Conservation (phyloP, 805 yeast genomes). For the Candida nemodendra region DNA sequence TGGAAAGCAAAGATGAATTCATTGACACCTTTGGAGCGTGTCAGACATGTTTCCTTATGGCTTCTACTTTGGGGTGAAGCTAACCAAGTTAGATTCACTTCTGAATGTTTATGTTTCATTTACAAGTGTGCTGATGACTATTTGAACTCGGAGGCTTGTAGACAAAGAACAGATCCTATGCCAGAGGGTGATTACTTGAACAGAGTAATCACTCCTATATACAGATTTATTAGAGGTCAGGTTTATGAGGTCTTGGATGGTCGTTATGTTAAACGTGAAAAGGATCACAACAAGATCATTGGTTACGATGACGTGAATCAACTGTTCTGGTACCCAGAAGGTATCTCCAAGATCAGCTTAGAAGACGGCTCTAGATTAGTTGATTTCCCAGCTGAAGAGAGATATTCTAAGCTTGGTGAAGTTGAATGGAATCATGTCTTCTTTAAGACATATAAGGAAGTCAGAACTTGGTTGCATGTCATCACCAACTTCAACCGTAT, state of each 20-base stretch:
- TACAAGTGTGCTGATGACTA: conserved; percentile 95
- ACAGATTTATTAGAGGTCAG: conserved; percentile 74
- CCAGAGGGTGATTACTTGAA: conserved; percentile 91
- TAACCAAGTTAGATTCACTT: conserved; percentile 89
- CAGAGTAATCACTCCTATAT: conserved; percentile 89
- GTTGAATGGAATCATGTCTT: conserved; percentile 90
- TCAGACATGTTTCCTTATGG: conserved; percentile 74
- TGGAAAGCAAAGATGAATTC: conserved; percentile 82
- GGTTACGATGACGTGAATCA: conserved; percentile 99
- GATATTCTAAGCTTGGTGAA: conserved; percentile 87
- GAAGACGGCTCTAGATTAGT: conserved; percentile 92
- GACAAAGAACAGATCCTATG: conserved; percentile 78
- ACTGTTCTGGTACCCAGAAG: conserved; percentile 99
- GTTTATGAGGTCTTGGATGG: conserved; percentile 81
- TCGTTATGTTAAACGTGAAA: conserved; percentile 80
- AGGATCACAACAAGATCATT: conserved; percentile 73
- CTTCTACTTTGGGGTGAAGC: conserved; percentile 88
- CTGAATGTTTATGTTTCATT: conserved; percentile 88
- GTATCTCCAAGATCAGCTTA: conserved; percentile 86
- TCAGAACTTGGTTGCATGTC: conserved; percentile 96
- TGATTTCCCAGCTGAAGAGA: conserved; percentile 85
- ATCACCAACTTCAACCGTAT: conserved; percentile 96
- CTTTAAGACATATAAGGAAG: conserved; percentile 93
- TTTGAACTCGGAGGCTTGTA: conserved; percentile 84
- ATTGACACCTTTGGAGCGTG: conserved; percentile 72